These are phyloP conservation scores for Neospora caninum DNA, from an alignment of 169 alveolate species.

Conservation along the genomic window DNA sequence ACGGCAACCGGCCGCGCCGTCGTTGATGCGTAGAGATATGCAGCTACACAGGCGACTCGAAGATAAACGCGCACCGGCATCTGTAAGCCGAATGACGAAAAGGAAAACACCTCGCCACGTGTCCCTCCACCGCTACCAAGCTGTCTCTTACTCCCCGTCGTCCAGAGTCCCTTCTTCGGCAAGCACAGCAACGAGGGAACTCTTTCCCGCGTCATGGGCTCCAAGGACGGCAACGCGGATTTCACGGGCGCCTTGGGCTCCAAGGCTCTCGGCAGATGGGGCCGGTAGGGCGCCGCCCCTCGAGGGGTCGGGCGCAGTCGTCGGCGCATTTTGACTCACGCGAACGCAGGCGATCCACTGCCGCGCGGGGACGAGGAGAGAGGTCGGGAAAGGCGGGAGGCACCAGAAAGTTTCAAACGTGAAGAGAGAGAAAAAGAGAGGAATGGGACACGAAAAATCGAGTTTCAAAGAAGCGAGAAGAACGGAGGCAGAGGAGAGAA, in stretches of 20 bases:
- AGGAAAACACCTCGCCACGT: no score
- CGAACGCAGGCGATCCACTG: slow-evolving; percentile 37
- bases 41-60: no score
- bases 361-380: not conserved
- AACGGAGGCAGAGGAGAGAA: no score
- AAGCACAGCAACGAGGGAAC: slow-evolving; percentile 27
- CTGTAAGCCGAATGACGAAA: no score
- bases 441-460: no score
- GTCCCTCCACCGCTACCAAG: no score
- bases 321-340: not conserved
- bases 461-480: no score
- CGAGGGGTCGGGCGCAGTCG: not conserved
- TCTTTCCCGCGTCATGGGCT: slow-evolving; percentile 36
- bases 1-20: no score
- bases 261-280: not conserved
- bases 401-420: not conserved
- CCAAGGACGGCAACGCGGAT: slow-evolving; percentile 35
- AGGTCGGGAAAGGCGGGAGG: not conserved
- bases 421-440: not conserved
- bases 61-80: no score
- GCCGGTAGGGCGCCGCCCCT: not conserved
- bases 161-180: slow-evolving; percentile 30
- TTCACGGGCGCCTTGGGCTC: not conserved
- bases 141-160: slow-evolving; percentile 25
- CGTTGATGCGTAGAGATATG: no score